Evolutionary conservation across 148 eudicot species (phyloP).

Genomic region (Arctostaphylos glauca): DNA sequence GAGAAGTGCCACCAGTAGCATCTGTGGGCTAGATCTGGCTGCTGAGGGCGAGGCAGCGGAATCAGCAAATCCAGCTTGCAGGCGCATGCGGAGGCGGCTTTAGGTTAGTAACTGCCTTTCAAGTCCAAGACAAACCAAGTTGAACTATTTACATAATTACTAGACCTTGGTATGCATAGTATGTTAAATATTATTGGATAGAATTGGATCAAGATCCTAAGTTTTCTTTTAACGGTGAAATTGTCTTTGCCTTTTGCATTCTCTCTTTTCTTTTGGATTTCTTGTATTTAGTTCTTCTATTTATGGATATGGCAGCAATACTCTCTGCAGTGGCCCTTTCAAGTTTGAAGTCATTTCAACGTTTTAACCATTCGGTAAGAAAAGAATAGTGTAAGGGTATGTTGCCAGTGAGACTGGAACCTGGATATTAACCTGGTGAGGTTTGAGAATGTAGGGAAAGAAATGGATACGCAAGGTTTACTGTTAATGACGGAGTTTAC

Average conservation of each 20-base stretch:
- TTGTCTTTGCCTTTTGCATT: neutral
- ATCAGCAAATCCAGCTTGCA: constrained; percentile 38
- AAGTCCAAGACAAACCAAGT: neutral
- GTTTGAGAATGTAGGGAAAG: neutral
- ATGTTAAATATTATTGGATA: neutral
- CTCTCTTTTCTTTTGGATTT: neutral
- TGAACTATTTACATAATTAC: neutral
- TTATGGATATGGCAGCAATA: neutral
- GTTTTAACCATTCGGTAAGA: no score
- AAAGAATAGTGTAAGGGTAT: no score
- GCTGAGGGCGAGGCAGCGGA: constrained; percentile 47
- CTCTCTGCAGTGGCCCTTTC: neutral
- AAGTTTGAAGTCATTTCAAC: neutral
- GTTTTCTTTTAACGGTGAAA: constrained; percentile 17
- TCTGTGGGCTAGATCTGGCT: constrained; percentile 58
- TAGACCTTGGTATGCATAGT: neutral
- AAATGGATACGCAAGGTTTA: neutral
- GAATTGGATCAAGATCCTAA: neutral
- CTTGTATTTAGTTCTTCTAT: neutral
- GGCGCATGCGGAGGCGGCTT: constrained; percentile 54
- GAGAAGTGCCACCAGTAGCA: constrained; percentile 78
- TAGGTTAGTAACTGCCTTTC: constrained; percentile 19
- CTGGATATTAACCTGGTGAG: neutral
- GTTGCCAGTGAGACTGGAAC: neutral
- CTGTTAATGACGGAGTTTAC: no score